These are phyloP conservation scores for Entrophospora sp. DNA, from an alignment of 192 early-diverging fungal species.

Conservation along the genomic window DNA sequence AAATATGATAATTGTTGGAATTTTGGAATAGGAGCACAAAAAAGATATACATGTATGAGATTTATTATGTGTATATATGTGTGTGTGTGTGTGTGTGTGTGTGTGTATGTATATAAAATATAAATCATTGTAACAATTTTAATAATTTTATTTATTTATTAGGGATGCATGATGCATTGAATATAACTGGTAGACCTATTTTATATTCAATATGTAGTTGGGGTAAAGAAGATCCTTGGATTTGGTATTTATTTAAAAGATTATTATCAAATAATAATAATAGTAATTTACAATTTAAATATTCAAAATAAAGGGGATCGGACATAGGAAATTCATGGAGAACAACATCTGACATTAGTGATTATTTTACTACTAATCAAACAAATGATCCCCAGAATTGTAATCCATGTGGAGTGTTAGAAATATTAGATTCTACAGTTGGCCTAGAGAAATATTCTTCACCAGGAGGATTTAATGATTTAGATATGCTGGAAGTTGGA, in stretches of 20 bases:
- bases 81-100: conserved; percentile 1
- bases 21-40: conserved; percentile 24
- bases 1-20: conserved; percentile 55
- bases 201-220: conserved; percentile 40
- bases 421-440: neutral
- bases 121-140: too few relatives aligned
- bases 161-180: too few relatives aligned
- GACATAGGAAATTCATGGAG: conserved; percentile 32
- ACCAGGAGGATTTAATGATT: conserved; percentile 43
- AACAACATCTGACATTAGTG: conserved; percentile 24
- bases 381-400: neutral
- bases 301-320: conserved; percentile 13
- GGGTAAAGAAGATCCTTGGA: conserved; percentile 39
- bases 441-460: conserved; percentile 12
- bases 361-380: neutral
- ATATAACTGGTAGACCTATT: conserved; percentile 34
- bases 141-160: conserved; percentile 20
- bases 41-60: conserved; percentile 31
- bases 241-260: conserved; percentile 15
- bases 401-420: neutral
- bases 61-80: too few relatives aligned
- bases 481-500: conserved; percentile 51
- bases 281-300: neutral
- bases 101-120: conserved; percentile 24
- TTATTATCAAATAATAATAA: neutral